Evolutionary conservation across 352 stramenopile genomes (phyloP).

Genomic region (Globisporangium paddicum): DNA sequence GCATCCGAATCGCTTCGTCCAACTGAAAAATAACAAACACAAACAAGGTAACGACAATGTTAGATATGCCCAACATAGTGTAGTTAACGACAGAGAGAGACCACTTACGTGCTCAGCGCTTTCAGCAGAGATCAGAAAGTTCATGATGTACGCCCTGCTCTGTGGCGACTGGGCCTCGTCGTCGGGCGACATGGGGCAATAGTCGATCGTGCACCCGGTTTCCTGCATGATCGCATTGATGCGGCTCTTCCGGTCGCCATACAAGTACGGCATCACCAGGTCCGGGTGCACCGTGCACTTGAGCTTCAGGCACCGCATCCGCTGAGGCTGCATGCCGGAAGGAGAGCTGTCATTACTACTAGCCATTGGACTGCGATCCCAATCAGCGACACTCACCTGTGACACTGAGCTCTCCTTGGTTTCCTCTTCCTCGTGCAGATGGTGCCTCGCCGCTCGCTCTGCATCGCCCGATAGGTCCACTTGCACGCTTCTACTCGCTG

Average conservation of each 20-base stretch:
- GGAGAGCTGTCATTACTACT: slow-evolving; percentile 10
- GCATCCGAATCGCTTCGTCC: slow-evolving; percentile 35
- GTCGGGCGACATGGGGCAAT: slow-evolving; percentile 51
- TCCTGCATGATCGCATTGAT: slow-evolving; percentile 47
- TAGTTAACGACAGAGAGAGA: neutral
- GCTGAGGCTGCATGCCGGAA: slow-evolving; percentile 19
- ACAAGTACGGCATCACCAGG: slow-evolving; percentile 53
- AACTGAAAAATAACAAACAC: slow-evolving; percentile 14
- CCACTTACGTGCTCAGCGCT: slow-evolving; percentile 26
- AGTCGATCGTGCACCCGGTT: slow-evolving; percentile 56
- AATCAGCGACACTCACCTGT: slow-evolving; percentile 2
- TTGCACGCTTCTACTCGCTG: neutral
- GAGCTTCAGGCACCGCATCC: slow-evolving; percentile 55
- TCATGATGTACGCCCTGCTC: slow-evolving; percentile 38
- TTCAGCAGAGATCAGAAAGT: slow-evolving; percentile 51
- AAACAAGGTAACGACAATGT: no score
- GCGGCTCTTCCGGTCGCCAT: slow-evolving; percentile 41
- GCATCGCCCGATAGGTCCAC: neutral
- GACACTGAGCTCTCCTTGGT: slow-evolving; percentile 9
- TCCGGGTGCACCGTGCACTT: slow-evolving; percentile 47
- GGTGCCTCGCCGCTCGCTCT: neutral
- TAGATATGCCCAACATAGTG: no score
- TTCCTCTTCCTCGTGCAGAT: slow-evolving; percentile 9
- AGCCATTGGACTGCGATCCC: neutral
- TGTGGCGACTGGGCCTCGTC: slow-evolving; percentile 31